A percentile compares a stretch with the other conserved stretches of the same genome.
Evolutionary conservation across 768 basidiomycete genomes (phyloP).

Genomic region (Rhodotorula graminis): DNA sequence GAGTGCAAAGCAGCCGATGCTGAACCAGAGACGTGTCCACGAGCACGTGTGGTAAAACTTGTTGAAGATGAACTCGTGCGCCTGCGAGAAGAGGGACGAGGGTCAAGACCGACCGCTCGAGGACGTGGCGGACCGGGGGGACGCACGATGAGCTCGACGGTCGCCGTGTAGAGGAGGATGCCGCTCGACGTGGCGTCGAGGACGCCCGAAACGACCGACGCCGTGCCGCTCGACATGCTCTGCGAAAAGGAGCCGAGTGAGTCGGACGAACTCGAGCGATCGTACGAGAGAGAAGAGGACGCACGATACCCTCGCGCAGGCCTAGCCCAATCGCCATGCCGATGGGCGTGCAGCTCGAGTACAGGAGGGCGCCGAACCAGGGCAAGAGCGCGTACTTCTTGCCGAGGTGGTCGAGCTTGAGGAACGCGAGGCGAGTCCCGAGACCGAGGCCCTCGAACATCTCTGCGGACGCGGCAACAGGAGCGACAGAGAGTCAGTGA

Average conservation of each 20-base stretch:
- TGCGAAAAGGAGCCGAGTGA: no score
- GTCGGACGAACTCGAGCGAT: no score
- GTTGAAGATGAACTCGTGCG: conserved; percentile 40
- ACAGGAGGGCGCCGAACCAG: conserved; percentile 29
- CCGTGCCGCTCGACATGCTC: conserved; percentile 27
- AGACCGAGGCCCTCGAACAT: conserved; percentile 39
- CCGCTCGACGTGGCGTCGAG: conserved; percentile 42
- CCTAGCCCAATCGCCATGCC: conserved; percentile 41
- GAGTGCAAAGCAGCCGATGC: conserved; percentile 24
- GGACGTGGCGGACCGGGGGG: no score
- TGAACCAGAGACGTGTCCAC: conserved; percentile 30
- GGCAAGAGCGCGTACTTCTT: conserved; percentile 19
- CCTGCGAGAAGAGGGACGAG: neutral
- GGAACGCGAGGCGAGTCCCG: conserved; percentile 44
- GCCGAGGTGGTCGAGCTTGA: conserved; percentile 33
- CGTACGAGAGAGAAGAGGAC: neutral
- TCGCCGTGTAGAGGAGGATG: conserved; percentile 40
- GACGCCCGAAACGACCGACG: conserved; percentile 34
- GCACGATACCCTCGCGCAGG: conserved; percentile 36
- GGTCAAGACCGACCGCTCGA: no score
- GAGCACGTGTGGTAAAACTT: conserved; percentile 29
- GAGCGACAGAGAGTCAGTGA: neutral
- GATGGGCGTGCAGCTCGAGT: conserved; percentile 42
- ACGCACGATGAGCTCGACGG: conserved; percentile 25
- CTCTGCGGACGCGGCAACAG: neutral